Evolutionary conservation across 495 filamentous ascomycete genomes (phyloP).

Genomic region (Penicillium canescens): DNA sequence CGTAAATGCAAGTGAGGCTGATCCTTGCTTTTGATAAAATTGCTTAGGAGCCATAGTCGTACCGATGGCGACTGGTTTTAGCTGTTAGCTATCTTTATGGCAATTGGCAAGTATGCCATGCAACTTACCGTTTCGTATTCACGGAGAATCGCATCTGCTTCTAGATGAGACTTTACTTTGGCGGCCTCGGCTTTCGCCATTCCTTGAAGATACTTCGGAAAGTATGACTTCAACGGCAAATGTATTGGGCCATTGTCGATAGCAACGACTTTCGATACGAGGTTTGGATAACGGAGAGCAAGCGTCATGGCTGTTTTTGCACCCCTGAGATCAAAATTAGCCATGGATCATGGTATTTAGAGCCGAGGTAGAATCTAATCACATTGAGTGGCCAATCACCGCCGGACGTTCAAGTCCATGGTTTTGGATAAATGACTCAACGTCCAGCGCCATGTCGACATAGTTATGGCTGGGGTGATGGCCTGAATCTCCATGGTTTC

Average conservation of each 20-base stretch:
- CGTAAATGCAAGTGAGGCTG: constrained; percentile 35
- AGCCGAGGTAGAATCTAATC: not conserved
- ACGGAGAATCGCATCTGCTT: constrained; percentile 70
- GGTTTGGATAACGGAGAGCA: constrained; percentile 59
- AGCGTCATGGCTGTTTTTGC: constrained; percentile 85
- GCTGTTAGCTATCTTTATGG: constrained; percentile 1
- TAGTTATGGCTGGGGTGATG: constrained; percentile 73
- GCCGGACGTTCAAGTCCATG: constrained; percentile 62
- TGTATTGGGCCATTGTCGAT: constrained; percentile 85
- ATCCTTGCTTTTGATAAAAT: constrained; percentile 54
- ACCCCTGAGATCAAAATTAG: constrained; percentile 68
- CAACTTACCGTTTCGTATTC: constrained; percentile 59
- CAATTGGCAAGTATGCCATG: not conserved
- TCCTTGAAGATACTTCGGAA: constrained; percentile 69
- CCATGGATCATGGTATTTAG: not conserved
- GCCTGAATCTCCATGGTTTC: constrained; percentile 84
- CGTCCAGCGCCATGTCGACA: constrained; percentile 73
- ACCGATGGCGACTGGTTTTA: constrained; percentile 54
- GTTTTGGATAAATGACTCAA: constrained; percentile 68
- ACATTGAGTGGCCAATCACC: constrained; percentile 50
- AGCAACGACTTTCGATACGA: constrained; percentile 62
- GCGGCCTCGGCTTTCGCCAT: constrained; percentile 66
- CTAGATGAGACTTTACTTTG: constrained; percentile 55
- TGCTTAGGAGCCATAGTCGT: constrained; percentile 80
- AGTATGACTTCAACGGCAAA: constrained; percentile 61